Evolutionary conservation across 495 filamentous ascomycete species (phyloP).

Genomic region (Neurospora sp.): DNA sequence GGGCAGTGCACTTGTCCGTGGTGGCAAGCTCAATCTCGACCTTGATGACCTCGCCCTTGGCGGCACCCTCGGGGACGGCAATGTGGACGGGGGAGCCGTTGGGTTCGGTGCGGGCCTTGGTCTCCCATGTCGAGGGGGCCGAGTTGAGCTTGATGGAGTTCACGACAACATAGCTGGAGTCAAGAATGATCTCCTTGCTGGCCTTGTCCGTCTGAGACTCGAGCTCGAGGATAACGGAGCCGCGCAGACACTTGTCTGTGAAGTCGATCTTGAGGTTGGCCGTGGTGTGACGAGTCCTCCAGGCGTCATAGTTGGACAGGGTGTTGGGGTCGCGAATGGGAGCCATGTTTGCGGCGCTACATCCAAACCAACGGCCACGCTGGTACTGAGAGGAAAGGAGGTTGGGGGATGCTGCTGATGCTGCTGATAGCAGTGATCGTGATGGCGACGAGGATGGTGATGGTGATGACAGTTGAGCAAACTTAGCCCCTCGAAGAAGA

Average conservation of each 20-base stretch:
- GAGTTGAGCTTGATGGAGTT: slow-evolving; percentile 52
- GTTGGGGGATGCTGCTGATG: slow-evolving; percentile 8
- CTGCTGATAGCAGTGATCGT: slow-evolving; percentile 1
- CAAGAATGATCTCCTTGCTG: slow-evolving; percentile 69
- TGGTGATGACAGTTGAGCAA: slow-evolving; percentile 14
- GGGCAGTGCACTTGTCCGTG: slow-evolving; percentile 76
- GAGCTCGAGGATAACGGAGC: slow-evolving; percentile 64
- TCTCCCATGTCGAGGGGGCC: slow-evolving; percentile 49
- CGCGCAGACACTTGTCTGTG: slow-evolving; percentile 58
- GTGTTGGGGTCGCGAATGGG: slow-evolving; percentile 78
- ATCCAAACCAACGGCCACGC: slow-evolving; percentile 17
- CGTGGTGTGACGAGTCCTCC: slow-evolving; percentile 68
- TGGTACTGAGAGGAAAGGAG: slow-evolving; percentile 1
- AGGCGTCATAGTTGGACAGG: slow-evolving; percentile 80
- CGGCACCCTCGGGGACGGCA: slow-evolving; percentile 49
- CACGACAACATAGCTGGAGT: slow-evolving; percentile 74
- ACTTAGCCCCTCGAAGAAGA: slow-evolving; percentile 13
- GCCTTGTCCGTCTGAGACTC: slow-evolving; percentile 59
- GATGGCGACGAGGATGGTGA: slow-evolving; percentile 6
- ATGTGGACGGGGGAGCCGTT: slow-evolving; percentile 76
- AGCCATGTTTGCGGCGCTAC: slow-evolving; percentile 37
- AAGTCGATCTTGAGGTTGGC: slow-evolving; percentile 78
- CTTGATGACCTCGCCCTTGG: slow-evolving; percentile 52
- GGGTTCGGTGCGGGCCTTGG: slow-evolving; percentile 58
- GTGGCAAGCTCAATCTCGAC: slow-evolving; percentile 54